Evolutionary conservation across 352 stramenopile species (phyloP).

Genomic region (Phytophthora fragariae): DNA sequence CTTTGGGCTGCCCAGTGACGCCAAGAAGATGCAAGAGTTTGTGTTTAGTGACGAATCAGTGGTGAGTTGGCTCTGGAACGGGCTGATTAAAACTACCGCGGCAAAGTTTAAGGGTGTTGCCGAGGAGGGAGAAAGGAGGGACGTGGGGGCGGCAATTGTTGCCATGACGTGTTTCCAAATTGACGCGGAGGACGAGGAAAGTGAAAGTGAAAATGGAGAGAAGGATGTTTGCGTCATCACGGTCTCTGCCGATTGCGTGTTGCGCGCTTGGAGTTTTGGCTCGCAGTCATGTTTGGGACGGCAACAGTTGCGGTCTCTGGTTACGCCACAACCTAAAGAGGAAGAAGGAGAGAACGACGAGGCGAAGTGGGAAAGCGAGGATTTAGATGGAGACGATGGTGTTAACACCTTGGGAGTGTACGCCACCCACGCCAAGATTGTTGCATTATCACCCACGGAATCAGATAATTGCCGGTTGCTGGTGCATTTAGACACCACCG

Average conservation of each 20-base stretch:
- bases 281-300: constrained; percentile 71
- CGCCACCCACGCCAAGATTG: constrained; percentile 64
- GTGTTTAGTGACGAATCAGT: constrained; percentile 76
- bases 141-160: constrained; percentile 48
- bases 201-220: constrained; percentile 1
- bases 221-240: constrained; percentile 76
- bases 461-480: constrained; percentile 71
- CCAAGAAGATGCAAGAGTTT: constrained; percentile 66
- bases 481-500: constrained; percentile 70
- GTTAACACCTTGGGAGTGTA: constrained; percentile 36
- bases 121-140: constrained; percentile 37
- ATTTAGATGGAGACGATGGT: constrained; percentile 41
- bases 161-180: constrained; percentile 73
- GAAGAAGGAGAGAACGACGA: constrained; percentile 19
- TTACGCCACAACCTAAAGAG: constrained; percentile 23
- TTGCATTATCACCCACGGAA: constrained; percentile 59
- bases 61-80: constrained; percentile 75
- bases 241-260: constrained; percentile 69
- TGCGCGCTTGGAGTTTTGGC: constrained; percentile 75
- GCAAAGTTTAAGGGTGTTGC: constrained; percentile 43
- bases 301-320: constrained; percentile 58
- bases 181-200: constrained; percentile 53
- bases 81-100: constrained; percentile 57
- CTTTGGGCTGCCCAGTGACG: constrained; percentile 59
- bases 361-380: constrained; percentile 46